These are phyloP conservation scores for Rhododendron ovatum DNA, from an alignment of 148 eudicot species.

Conservation along the genomic window DNA sequence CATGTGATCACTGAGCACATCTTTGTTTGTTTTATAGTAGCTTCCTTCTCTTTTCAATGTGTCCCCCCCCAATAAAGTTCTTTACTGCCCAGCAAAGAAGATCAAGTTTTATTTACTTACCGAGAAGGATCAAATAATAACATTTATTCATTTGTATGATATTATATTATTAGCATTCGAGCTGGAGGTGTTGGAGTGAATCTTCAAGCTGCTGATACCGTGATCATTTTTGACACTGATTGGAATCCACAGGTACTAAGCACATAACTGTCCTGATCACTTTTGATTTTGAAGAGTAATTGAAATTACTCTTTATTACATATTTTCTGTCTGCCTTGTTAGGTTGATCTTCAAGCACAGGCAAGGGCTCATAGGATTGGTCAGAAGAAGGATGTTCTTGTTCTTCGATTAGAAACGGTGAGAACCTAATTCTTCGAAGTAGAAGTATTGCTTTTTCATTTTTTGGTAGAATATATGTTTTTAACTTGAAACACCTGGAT, in stretches of 20 bases:
- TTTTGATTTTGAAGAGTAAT: background rate
- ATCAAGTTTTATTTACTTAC: background rate
- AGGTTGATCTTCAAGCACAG: constrained; percentile 99
- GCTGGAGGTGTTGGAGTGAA: constrained; percentile 99
- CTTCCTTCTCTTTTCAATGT: background rate
- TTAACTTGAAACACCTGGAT: background rate
- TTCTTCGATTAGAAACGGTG: constrained; percentile 97
- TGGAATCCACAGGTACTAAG: constrained; percentile 95
- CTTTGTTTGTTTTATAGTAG: background rate
- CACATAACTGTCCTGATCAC: background rate
- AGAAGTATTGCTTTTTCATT: background rate
- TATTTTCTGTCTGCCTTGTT: constrained; percentile 13
- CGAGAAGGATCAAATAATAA: background rate
- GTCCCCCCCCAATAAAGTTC: background rate
- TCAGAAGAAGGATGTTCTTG: constrained; percentile 98
- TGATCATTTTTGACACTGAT: constrained; percentile 97
- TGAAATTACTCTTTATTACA: background rate
- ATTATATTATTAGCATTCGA: constrained; percentile 67
- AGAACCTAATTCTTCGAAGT: constrained; percentile 10
- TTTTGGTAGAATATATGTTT: background rate
- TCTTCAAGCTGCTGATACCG: constrained; percentile 99
- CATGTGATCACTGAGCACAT: background rate
- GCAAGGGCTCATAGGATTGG: constrained; percentile 99
- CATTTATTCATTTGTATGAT: constrained; percentile 17
- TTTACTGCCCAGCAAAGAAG: background rate